Base-by-base conservation (phyloP, 2,329 filamentous ascomycete species). In the Trichoderma afroharzianum region DNA sequence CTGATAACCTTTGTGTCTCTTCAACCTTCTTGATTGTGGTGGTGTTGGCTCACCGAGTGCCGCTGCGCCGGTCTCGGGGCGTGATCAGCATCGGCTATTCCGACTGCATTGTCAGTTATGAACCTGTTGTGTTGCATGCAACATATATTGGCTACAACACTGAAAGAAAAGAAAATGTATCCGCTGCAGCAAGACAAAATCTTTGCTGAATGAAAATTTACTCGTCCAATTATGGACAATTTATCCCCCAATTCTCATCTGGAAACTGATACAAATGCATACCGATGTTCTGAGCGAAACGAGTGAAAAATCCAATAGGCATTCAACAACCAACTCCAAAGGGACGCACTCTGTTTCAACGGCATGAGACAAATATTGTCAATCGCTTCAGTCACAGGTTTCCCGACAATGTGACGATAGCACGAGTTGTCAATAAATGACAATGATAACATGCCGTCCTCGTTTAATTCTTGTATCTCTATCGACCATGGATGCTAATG, bases 31-130 rank as follows among this genome's bases (percentile, higher is more conserved):
- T 24, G 28, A 47, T n/a, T 26, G n/a, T n/a, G 15, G 14, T 32
- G n/a, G 26, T 47, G 9, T n/a, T 43, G 36, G 36, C 26, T 21
- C 24, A 24, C 66, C 53, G 55, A 59, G 47, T 39, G 32, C 50
- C 36, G 36, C 39, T 47, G 24, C 66, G 66, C 36, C 55, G 66
- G 55, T 68, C 66, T 59, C 66, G 66, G 64, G 66, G 66, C 26
- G 32, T 26, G n/a, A 68, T 61, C 26, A 61, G 21, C 36, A 24
- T 68, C 66, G 66, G 66, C 55, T 50, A n/a, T 68, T 33, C 66
- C 66, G 53, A 33, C 55, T 47, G 63, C 47, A 39, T 26, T 47
- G 9, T 28, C 21, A n/a, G n/a, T 47, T 43, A 11, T 61, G 64
- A 59, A 28, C 12, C 11, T 61, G 64, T 28, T 26, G 55, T 59